Evolutionary conservation across 1,284 basidiomycete species (phyloP).

Genomic region (Ceratobasidium sp.): DNA sequence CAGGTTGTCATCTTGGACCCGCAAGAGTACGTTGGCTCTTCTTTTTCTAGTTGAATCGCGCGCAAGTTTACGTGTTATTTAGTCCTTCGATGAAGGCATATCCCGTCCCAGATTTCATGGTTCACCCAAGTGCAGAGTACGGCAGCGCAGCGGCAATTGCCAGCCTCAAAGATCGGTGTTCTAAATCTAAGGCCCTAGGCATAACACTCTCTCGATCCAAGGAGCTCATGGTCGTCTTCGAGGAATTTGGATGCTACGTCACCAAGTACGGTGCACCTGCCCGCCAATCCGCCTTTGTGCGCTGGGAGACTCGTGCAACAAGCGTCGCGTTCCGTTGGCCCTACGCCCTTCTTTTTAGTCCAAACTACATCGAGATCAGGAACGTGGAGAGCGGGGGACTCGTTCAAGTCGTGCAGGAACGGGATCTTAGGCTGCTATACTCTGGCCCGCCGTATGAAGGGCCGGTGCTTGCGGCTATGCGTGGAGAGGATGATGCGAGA

Average conservation of each 20-base stretch:
- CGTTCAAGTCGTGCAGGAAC: constrained; percentile 79
- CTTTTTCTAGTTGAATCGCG: constrained; percentile 6
- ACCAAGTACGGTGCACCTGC: constrained; percentile 74
- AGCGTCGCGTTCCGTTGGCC: constrained; percentile 71
- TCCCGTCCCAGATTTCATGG: constrained; percentile 70
- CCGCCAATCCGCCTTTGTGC: constrained; percentile 72
- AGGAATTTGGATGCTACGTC: constrained; percentile 77
- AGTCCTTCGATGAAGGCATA: constrained; percentile 57
- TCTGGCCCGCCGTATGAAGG: constrained; percentile 62
- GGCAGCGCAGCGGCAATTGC: constrained; percentile 59
- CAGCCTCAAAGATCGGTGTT: constrained; percentile 71
- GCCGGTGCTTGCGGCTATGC: constrained; percentile 70
- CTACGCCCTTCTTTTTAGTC: constrained; percentile 77
- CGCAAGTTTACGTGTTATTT: constrained; percentile 52
- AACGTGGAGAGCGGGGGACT: constrained; percentile 71
- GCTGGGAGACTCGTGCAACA: constrained; percentile 77
- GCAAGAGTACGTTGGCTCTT: constrained; percentile 66
- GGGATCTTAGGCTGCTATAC: constrained; percentile 74
- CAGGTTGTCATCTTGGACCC: constrained; percentile 76
- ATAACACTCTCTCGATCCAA: constrained; percentile 68
- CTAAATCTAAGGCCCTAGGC: constrained; percentile 73
- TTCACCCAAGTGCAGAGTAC: constrained; percentile 57
- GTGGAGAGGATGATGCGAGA: constrained; percentile 62
- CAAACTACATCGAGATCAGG: constrained; percentile 74
- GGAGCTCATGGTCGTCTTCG: constrained; percentile 78